phyloP scores from a whole-genome alignment of 2,329 filamentous ascomycete genomes.

The Seiridium unicorne region DNA sequence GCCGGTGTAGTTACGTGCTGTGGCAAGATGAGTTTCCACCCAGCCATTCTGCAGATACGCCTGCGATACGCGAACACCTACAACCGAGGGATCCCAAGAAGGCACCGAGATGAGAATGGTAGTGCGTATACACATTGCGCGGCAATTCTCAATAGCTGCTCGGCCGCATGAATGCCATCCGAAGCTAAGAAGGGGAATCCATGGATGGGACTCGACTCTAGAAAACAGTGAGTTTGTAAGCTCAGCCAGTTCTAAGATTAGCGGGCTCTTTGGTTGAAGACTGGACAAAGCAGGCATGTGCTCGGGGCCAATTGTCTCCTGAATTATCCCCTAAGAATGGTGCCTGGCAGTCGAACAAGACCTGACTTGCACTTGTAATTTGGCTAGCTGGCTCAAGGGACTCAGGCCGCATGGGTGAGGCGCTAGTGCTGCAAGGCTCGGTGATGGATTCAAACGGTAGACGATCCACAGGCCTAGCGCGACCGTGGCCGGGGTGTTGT shows the following conservation, averaged over 20 bases:
- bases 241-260: neutral
- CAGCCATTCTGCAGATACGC: no score
- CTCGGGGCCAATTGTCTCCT: neutral
- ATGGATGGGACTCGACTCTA: neutral
- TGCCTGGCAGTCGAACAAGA: neutral
- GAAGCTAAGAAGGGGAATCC: neutral
- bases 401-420: neutral
- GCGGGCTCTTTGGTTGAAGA: neutral
- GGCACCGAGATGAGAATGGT: neutral
- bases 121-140: neutral
- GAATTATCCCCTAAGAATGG: neutral
- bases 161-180: neutral
- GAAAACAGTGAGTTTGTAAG: neutral
- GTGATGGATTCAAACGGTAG: conserved; percentile 1
- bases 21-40: no score
- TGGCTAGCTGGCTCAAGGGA: neutral
- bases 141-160: neutral
- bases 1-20: no score
- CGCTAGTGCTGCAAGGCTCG: neutral
- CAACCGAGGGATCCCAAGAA: no score
- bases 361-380: neutral
- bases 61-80: no score
- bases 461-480: neutral
- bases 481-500: neutral
- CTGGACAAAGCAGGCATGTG: neutral